A percentile compares a stretch with the other conserved stretches of the same genome.
phyloP scores from a whole-genome alignment of 2,329 filamentous ascomycete species.

The Clarireedia hainanense region DNA sequence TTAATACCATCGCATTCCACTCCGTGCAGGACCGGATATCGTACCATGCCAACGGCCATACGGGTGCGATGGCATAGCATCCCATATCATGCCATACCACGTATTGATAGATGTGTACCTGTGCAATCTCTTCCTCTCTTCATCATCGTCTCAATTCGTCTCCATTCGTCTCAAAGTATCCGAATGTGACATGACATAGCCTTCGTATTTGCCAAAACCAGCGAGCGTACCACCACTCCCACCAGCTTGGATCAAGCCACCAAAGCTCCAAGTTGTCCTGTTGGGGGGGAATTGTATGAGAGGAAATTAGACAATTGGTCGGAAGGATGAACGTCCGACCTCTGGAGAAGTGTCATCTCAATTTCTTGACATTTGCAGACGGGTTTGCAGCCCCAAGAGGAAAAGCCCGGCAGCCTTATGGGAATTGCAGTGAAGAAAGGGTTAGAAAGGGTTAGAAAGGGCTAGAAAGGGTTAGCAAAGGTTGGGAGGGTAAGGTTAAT shows the following conservation, averaged over 20 bases:
- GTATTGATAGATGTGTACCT: no score
- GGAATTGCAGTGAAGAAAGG: neutral
- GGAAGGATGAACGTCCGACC: slow-evolving; percentile 19
- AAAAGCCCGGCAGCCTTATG: neutral
- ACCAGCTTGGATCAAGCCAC: no score
- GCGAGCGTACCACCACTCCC: no score
- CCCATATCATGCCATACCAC: no score
- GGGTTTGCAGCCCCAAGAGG: neutral
- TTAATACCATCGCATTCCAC: no score
- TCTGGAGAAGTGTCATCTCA: neutral
- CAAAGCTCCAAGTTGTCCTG: no score
- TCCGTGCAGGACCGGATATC: no score
- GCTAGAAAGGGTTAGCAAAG: neutral
- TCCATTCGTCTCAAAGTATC: slow-evolving; percentile 11
- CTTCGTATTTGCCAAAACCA: neutral
- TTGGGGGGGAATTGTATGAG: slow-evolving; percentile 1
- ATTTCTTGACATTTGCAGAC: neutral
- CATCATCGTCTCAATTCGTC: neutral
- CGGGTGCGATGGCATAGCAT: no score
- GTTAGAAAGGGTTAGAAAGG: neutral
- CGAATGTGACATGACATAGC: neutral
- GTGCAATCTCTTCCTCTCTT: no score
- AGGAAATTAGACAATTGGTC: slow-evolving; percentile 16
- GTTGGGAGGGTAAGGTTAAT: neutral
- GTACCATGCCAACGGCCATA: no score